Base-by-base conservation (phyloP, 768 basidiomycete genomes). In the Xanthoconium purpureum region DNA sequence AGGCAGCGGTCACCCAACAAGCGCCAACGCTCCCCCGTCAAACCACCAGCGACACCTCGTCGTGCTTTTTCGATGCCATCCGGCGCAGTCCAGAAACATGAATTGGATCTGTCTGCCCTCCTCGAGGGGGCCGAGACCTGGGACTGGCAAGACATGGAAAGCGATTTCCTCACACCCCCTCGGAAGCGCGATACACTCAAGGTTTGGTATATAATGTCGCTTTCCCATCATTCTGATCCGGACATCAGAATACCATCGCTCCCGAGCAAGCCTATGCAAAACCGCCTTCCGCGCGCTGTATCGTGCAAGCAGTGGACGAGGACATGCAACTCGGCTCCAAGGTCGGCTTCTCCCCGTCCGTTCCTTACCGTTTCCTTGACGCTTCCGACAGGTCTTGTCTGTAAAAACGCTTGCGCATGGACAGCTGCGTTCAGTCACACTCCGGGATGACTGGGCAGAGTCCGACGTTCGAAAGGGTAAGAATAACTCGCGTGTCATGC, bases 401-500 rank as follows among this genome's bases (percentile, higher is more conserved):
- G 83, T 87, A 6, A 75, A 73, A 43, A 66, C 80, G 2, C 73
- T 79, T 13, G 66, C 70, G 30, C 66, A 60, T 10, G 73, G 71
- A 32, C 78, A 77, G 37, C 56, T 53, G 30, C 75, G 82, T 13
- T 71, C 69, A 14, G 81, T 95, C 7, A 73, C 83, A 47, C 77
- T 98, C 2, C 78, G 74, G 33, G 89, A 94, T 55, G 90, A 94
- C 60, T 97, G 94, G 93, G 75, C 78, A 7, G 73, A 80, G 20
- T 80, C 85, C 9, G 82, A 85, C 46, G 73, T 91, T 48, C 78
- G 78, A 9, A 61, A 74, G 58, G 88, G 90, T 90, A 62, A 9
- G 77, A 66, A 14, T 9, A 9, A 32, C n/a, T 24, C 17, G 14
- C 33, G 15, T 36, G 14, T 12, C 3, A 38, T 47, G 10, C 4